These are phyloP conservation scores for Cicer judaicum DNA, from an alignment of 306 rosid species.

Conservation along the genomic window DNA sequence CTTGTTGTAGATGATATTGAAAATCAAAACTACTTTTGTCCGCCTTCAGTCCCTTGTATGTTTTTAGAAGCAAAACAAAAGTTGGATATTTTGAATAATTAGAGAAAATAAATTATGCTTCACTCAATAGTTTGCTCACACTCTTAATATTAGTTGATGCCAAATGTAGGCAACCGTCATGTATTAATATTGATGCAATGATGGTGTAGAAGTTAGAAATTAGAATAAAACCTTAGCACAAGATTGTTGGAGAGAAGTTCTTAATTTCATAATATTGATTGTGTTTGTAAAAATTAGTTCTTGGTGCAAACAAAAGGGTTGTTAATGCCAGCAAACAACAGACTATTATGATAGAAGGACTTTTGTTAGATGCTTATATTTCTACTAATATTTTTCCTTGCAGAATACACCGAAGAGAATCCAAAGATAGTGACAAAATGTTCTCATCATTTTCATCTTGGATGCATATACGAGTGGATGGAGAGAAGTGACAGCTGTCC, in stretches of 20 bases:
- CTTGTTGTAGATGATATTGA: constrained; percentile 31
- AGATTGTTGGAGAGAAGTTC: not conserved
- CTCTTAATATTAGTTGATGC: constrained; percentile 30
- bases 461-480: constrained; percentile 99
- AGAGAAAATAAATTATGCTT: not conserved
- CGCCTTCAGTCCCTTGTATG: no score
- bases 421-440: constrained; percentile 93
- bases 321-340: constrained; percentile 35
- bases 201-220: constrained; percentile 17
- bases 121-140: not conserved
- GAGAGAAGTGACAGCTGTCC: constrained; percentile 99
- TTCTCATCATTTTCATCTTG: constrained; percentile 94
- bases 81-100: no score
- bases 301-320: constrained; percentile 40
- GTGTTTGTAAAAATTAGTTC: constrained; percentile 6
- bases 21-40: not conserved
- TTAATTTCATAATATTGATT: not conserved
- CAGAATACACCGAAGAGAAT: constrained; percentile 91
- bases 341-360: constrained; percentile 12
- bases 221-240: constrained; percentile 23
- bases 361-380: constrained; percentile 36
- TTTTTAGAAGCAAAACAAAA: no score
- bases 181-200: constrained; percentile 14
- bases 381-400: constrained; percentile 31
- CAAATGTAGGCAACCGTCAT: constrained; percentile 9